These are phyloP conservation scores for Lolium perenne DNA, from an alignment of 176 grass and related monocot species.

Conservation along the genomic window DNA sequence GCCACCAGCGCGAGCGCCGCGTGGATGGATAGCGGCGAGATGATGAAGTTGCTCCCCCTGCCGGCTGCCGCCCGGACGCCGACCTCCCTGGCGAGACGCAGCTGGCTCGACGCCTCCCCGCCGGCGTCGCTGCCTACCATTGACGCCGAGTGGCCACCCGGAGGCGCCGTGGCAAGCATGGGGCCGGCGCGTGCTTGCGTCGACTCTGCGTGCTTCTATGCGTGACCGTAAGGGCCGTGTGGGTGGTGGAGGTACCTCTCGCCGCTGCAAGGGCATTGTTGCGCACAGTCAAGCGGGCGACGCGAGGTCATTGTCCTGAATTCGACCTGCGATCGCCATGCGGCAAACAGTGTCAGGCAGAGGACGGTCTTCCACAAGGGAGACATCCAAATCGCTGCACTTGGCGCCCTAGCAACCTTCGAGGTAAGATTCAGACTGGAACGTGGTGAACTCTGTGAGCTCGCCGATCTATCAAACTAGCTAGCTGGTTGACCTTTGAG, in stretches of 20 bases:
- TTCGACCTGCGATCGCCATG: background rate
- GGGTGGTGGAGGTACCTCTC: background rate
- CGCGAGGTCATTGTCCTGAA: slow-evolving; percentile 9
- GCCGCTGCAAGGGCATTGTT: background rate
- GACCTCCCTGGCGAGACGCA: too few species aligned
- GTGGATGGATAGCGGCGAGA: too few species aligned
- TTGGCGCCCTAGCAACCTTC: too few species aligned
- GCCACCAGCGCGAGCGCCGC: too few species aligned
- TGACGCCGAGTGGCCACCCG: background rate
- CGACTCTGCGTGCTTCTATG: background rate
- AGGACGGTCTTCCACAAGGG: background rate
- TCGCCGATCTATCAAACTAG: background rate
- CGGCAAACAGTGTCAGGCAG: background rate
- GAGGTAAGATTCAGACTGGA: too few species aligned
- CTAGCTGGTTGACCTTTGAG: background rate
- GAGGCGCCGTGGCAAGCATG: too few species aligned
- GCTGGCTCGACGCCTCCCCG: too few species aligned
- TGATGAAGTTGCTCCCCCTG: too few species aligned
- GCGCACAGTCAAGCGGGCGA: background rate
- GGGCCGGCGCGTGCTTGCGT: too few species aligned
- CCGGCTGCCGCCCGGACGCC: too few species aligned
- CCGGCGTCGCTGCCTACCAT: too few species aligned
- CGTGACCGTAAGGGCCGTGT: background rate
- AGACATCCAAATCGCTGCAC: background rate
- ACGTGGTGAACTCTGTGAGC: too few species aligned